Percentiles rank a stretch among this genome's conserved stretches.
Conservation (phyloP, 2,329 filamentous ascomycete species). For the Cladosporium sp. region DNA sequence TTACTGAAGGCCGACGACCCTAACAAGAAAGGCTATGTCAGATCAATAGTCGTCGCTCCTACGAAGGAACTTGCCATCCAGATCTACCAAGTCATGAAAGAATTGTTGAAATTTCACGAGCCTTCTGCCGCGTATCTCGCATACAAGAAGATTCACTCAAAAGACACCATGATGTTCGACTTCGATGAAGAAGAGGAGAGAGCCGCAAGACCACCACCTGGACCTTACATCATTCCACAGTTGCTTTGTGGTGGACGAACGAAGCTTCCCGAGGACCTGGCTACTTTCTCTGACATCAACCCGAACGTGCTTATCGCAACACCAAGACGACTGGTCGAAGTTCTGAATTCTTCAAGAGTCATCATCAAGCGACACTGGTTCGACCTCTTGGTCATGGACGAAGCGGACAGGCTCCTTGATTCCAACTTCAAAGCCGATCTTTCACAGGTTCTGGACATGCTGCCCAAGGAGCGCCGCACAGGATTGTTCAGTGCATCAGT, state of each 20-base stretch:
- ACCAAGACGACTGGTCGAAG: constrained; percentile 83
- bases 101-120: constrained; percentile 78
- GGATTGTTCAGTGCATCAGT: constrained; percentile 94
- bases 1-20: constrained; percentile 78
- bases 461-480: constrained; percentile 92
- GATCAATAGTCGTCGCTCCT: constrained; percentile 87
- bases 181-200: constrained; percentile 44
- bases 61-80: constrained; percentile 90
- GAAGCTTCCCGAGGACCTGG: constrained; percentile 80
- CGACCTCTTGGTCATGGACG: constrained; percentile 88
- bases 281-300: constrained; percentile 77
- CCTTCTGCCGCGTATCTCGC: constrained; percentile 71
- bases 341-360: constrained; percentile 71
- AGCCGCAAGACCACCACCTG: constrained; percentile 37
- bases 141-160: constrained; percentile 40
- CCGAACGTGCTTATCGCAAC: constrained; percentile 91
- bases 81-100: constrained; percentile 78
- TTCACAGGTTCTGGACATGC: constrained; percentile 76
- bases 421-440: constrained; percentile 91
- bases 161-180: constrained; percentile 39
- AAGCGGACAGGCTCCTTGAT: constrained; percentile 89
- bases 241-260: constrained; percentile 83
- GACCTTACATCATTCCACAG: constrained; percentile 71
- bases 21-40: constrained; percentile 85
- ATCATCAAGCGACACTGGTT: constrained; percentile 55